Percentiles rank a stretch among this genome's conserved stretches.
Evolutionary conservation across 768 basidiomycete genomes (phyloP).

Genomic region (Naematelia aurantialba): DNA sequence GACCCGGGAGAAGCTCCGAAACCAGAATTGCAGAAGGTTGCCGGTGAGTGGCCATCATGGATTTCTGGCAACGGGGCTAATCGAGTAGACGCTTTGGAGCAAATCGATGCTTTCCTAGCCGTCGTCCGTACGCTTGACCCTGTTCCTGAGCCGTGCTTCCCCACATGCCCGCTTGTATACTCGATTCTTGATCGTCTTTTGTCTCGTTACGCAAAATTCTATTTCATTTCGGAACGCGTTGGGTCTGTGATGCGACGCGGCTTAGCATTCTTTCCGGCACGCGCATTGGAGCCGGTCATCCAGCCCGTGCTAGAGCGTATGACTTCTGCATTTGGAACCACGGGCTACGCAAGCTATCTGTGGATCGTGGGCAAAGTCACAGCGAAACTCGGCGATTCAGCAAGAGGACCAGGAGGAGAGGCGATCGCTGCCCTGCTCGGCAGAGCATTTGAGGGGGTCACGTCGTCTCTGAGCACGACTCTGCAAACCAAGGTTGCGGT

Average conservation of each 20-base stretch:
- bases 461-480: constrained; percentile 64
- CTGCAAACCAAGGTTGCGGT: constrained; percentile 66
- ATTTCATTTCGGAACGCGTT: constrained; percentile 73
- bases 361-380: constrained; percentile 91
- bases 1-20: constrained; percentile 62
- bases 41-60: constrained; percentile 54
- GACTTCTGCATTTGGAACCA: constrained; percentile 70
- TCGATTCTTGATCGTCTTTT: constrained; percentile 75
- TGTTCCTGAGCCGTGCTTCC: constrained; percentile 72
- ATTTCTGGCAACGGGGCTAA: constrained; percentile 3
- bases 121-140: constrained; percentile 76
- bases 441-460: constrained; percentile 70
- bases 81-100: constrained; percentile 73
- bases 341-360: constrained; percentile 77
- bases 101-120: constrained; percentile 83
- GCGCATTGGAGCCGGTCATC: constrained; percentile 63
- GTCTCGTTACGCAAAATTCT: constrained; percentile 68
- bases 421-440: constrained; percentile 60
- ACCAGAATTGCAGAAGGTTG: constrained; percentile 65
- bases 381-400: constrained; percentile 68
- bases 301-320: constrained; percentile 70
- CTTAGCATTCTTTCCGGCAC: constrained; percentile 69
- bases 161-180: constrained; percentile 78
- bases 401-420: constrained; percentile 50
- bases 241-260: constrained; percentile 82